These are phyloP conservation scores for Penicillium fimorum DNA, from an alignment of 495 filamentous ascomycete genomes.

Conservation along the genomic window DNA sequence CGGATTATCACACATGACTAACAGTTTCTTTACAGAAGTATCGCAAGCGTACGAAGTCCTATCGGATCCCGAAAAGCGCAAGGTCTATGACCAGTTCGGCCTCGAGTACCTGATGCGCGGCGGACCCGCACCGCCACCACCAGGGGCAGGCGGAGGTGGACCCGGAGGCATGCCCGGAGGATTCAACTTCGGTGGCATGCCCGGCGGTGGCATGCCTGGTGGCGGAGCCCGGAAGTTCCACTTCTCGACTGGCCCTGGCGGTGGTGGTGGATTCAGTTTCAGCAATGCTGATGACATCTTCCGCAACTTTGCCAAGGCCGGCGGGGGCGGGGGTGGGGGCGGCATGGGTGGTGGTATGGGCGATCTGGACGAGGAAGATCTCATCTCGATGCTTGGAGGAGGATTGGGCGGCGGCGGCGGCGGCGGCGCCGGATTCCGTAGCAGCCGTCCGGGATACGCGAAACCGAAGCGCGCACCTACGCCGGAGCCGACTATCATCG, in stretches of 20 bases:
- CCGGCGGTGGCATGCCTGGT: conserved; percentile 52
- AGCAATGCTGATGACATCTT: conserved; percentile 83
- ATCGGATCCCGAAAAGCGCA: conserved; percentile 94
- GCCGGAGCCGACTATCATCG: conserved; percentile 88
- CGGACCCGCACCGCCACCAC: conserved; percentile 66
- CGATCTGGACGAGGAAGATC: conserved; percentile 53
- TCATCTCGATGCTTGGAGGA: conserved; percentile 48
- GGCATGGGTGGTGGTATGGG: conserved; percentile 51
- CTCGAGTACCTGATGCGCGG: conserved; percentile 89
- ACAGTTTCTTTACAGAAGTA: conserved; percentile 55
- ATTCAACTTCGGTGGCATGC: conserved; percentile 54
- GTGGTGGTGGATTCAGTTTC: conserved; percentile 67
- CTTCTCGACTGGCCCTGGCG: conserved; percentile 62
- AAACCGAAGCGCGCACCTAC: conserved; percentile 52
- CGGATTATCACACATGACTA: conserved; percentile 6
- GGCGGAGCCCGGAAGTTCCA: conserved; percentile 68
- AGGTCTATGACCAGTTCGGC: conserved; percentile 92
- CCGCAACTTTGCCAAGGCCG: conserved; percentile 65
- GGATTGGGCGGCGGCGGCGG: conserved; percentile 44
- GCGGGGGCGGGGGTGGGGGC: conserved; percentile 27
- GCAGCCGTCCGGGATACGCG: conserved; percentile 38
- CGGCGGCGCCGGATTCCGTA: conserved; percentile 20
- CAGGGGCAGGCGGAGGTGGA: conserved; percentile 47
- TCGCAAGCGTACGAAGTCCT: conserved; percentile 98
- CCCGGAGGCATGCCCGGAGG: conserved; percentile 57